Percentiles rank a stretch among this genome's conserved stretches.
Conservation (phyloP, 2,329 filamentous ascomycete species). For the Nakataea oryzae region DNA sequence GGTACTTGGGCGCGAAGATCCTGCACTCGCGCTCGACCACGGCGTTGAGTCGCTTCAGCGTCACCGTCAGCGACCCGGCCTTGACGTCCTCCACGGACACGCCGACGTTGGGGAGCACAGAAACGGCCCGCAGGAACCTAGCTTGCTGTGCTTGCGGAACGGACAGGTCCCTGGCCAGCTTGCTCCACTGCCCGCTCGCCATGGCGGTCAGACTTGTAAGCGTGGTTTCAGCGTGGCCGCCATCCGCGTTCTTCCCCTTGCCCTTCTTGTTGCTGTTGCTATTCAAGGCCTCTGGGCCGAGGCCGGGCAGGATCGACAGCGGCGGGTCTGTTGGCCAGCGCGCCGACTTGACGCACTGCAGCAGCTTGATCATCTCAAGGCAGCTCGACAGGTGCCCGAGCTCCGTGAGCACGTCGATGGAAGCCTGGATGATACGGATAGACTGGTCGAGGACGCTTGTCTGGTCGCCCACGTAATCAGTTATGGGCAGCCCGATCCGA, state of each 20-base stretch:
- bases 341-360: conserved; percentile 88
- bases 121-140: conserved; percentile 47
- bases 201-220: conserved; percentile 30
- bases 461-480: conserved; percentile 94
- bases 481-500: conserved; percentile 83
- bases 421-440: conserved; percentile 92
- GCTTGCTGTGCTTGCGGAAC: conserved; percentile 32
- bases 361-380: conserved; percentile 69
- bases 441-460: conserved; percentile 84
- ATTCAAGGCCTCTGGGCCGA: conserved; percentile 10
- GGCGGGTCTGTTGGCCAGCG: conserved; percentile 81
- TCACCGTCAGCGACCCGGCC: conserved; percentile 49
- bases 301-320: conserved; percentile 60
- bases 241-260: neutral
- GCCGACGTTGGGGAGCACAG: conserved; percentile 58
- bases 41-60: conserved; percentile 56
- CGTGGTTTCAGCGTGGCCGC: conserved; percentile 20
- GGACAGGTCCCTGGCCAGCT: conserved; percentile 38
- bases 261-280: neutral
- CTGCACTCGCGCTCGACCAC: conserved; percentile 55
- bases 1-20: conserved; percentile 81
- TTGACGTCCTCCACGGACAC: conserved; percentile 52
- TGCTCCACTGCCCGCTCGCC: conserved; percentile 24
- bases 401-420: conserved; percentile 87
- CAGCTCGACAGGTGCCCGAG: conserved; percentile 72